phyloP scores from a whole-genome alignment of 2,329 filamentous ascomycete species.

The Thermothelomyces thermophilus region DNA sequence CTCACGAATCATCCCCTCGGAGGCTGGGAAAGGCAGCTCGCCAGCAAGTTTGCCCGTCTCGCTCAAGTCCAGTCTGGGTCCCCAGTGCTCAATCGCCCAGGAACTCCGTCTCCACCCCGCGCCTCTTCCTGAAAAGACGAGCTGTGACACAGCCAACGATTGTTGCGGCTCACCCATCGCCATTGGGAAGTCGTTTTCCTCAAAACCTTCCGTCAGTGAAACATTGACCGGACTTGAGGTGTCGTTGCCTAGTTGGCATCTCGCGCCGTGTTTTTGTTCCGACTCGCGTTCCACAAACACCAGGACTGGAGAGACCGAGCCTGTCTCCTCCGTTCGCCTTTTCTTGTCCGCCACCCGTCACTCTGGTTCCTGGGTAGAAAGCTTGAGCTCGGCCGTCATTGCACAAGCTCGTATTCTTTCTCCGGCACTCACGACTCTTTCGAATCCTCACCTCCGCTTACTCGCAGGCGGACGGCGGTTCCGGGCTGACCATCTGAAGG shows the following conservation, averaged over 20 bases:
- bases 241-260: neutral
- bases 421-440: neutral
- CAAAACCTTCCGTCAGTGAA: neutral
- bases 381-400: too few relatives aligned
- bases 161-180: neutral
- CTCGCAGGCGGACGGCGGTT: neutral
- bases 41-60: too few relatives aligned
- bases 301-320: conserved; percentile 6
- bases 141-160: neutral
- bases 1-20: neutral
- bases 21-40: neutral
- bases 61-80: neutral
- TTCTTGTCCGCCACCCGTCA: neutral
- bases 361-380: too few relatives aligned
- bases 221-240: neutral
- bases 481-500: neutral
- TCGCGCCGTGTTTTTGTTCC: neutral
- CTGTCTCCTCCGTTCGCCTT: neutral
- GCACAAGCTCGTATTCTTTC: neutral
- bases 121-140: conserved; percentile 2
- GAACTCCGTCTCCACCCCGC: conserved; percentile 4
- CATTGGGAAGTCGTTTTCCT: neutral
- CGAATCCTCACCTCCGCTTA: neutral
- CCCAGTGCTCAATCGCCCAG: neutral
- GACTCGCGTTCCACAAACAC: neutral